Conservation (phyloP, 2,329 filamentous ascomycete genomes). For the Alternaria atra region DNA sequence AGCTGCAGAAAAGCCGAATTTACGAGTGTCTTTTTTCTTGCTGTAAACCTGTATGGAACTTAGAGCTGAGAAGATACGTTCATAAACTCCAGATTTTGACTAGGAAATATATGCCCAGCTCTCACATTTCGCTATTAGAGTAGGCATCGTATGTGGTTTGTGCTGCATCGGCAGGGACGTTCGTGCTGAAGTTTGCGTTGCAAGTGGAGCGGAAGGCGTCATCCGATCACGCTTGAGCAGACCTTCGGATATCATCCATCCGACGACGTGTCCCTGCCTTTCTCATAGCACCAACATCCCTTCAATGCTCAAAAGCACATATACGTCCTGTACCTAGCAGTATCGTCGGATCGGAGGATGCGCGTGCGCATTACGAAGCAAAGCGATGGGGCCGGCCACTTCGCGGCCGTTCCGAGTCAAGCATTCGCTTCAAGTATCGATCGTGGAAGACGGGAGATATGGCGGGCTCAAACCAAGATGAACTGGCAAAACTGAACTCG, state of each 20-base stretch:
- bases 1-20: not conserved
- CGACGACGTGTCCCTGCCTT: not conserved
- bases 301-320: not conserved
- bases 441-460: not conserved
- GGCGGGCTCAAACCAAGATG: not conserved
- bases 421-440: not conserved
- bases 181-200: constrained; percentile 6
- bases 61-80: not conserved
- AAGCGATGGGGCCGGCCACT: not conserved
- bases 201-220: not conserved
- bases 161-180: not conserved
- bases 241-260: not conserved
- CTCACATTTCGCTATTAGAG: not conserved
- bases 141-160: not conserved
- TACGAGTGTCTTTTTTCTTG: not conserved
- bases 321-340: not conserved
- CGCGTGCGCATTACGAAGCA: not conserved
- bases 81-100: not conserved
- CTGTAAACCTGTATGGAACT: not conserved
- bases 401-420: not conserved
- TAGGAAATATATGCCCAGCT: not conserved
- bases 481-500: not conserved
- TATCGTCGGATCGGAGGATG: not conserved
- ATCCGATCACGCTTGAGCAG: constrained; percentile 5
- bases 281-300: not conserved